phyloP scores from a whole-genome alignment of 148 eudicot species.

The Diospyros kaki region DNA sequence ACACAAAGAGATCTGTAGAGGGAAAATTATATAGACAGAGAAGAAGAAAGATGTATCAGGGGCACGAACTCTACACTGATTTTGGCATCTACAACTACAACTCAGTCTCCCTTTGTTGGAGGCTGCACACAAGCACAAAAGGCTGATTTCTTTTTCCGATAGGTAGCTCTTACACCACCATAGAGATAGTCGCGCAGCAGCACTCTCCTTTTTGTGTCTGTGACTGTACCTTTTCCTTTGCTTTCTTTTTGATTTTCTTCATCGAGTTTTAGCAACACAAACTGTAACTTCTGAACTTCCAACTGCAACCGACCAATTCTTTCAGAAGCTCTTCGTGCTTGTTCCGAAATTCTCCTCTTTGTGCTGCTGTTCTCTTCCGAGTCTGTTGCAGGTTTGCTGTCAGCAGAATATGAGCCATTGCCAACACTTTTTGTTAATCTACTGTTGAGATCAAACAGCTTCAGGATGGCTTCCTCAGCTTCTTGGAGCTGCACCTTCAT shows the following conservation, averaged over 20 bases:
- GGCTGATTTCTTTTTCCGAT: slow-evolving; percentile 49
- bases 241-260: slow-evolving; percentile 33
- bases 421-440: slow-evolving; percentile 65
- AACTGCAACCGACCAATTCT: slow-evolving; percentile 80
- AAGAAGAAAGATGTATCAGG: background rate
- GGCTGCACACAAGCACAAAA: slow-evolving; percentile 64
- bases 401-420: slow-evolving; percentile 40
- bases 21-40: slow-evolving; percentile 4
- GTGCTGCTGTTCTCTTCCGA: slow-evolving; percentile 46
- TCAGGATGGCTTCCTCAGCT: slow-evolving; percentile 60
- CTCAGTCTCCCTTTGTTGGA: slow-evolving; percentile 10
- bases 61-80: background rate
- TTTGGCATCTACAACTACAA: background rate
- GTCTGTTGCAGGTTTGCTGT: slow-evolving; percentile 32
- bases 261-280: slow-evolving; percentile 61
- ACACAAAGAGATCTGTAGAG: slow-evolving; percentile 1
- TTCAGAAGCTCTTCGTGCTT: slow-evolving; percentile 74
- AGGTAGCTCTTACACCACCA: slow-evolving; percentile 41
- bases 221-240: slow-evolving; percentile 35
- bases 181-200: slow-evolving; percentile 74
- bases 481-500: slow-evolving; percentile 70
- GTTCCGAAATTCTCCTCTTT: slow-evolving; percentile 57
- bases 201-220: slow-evolving; percentile 49
- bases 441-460: slow-evolving; percentile 60
- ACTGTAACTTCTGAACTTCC: slow-evolving; percentile 84